Evolutionary conservation across 495 filamentous ascomycete species (phyloP).

Genomic region (Stereocaulon alpinum): DNA sequence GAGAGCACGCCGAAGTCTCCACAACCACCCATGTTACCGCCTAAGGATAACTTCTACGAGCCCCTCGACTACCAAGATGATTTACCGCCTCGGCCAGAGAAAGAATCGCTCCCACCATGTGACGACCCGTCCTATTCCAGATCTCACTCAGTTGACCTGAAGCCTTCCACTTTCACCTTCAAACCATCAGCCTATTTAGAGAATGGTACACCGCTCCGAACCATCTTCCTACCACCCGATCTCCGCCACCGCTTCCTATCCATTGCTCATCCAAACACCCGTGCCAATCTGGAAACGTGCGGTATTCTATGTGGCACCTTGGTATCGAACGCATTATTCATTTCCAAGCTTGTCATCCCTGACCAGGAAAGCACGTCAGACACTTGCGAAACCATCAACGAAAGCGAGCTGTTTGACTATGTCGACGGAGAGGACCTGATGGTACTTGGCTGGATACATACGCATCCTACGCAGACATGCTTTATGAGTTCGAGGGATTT

Average conservation of each 20-base stretch:
- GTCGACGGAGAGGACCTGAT: constrained; percentile 77
- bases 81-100: constrained; percentile 31
- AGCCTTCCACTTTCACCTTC: constrained; percentile 60
- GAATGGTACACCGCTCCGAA: constrained; percentile 73
- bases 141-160: constrained; percentile 30
- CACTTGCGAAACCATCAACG: constrained; percentile 88
- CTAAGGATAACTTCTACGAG: constrained; percentile 33
- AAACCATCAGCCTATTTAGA: constrained; percentile 80
- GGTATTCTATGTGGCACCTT: constrained; percentile 85
- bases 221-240: constrained; percentile 70
- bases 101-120: constrained; percentile 17
- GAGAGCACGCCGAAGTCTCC: constrained; percentile 27
- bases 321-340: constrained; percentile 87
- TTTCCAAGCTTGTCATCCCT: constrained; percentile 77
- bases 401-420: constrained; percentile 73
- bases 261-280: constrained; percentile 64
- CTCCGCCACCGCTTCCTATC: constrained; percentile 64
- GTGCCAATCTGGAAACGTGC: constrained; percentile 78
- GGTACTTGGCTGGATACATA: constrained; percentile 96
- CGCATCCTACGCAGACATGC: constrained; percentile 90
- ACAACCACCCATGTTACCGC: constrained; percentile 38
- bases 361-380: constrained; percentile 82
- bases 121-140: constrained; percentile 16
- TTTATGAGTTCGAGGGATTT: constrained; percentile 94
- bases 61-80: constrained; percentile 20